Base-by-base conservation (phyloP, 805 yeast genomes). In the Saccharomycopsis babjevae region DNA sequence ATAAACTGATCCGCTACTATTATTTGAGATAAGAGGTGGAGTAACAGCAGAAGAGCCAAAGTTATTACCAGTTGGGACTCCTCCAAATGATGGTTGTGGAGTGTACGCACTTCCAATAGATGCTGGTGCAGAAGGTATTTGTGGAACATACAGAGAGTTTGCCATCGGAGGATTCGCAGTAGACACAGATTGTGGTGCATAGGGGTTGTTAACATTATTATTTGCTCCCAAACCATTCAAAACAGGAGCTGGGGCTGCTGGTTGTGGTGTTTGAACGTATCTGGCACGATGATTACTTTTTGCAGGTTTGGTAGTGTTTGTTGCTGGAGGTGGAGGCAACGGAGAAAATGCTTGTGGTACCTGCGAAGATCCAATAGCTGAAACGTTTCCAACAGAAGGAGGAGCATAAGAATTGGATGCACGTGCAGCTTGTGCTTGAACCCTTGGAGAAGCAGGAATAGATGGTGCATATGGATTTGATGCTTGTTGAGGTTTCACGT, bases 251-350 rank as follows among this genome's bases (percentile, higher is more conserved):
- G 68, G 70, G 2, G 68, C 62, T 18, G 71, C 66, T 13, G 68
- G 63, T 13, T 73, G 69, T 18, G 70, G 69, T 13, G 70, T 64
- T 25, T 46, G 52, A 38, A 61, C 64, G 63, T 67, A 56, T 60
- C 62, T 57, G 68, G 73, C 54, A 66, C 65, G 64, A 56, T 67
- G 71, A 25, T 68, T 71, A 67, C 73, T 70, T 18, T 70, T 68
- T 8, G 67, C 67, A 54, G 68, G 32, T 66, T 20, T 18, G 13
- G 39, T 66, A 66, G 40, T 59, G 58, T 32, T 59, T 58, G 58
- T 54, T 62, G 42, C 34, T 50, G 57, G 54, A n/a, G 52, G 52
- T 8, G 52, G 52, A 36, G 62, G 46, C 57, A 42, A 56, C 10
- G 65, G 59, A 34, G 67, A 50, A 8, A 65, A 58, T 13, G 60